Evolutionary conservation across 2,329 filamentous ascomycete genomes (phyloP).

Genomic region (Penicillium sp.): DNA sequence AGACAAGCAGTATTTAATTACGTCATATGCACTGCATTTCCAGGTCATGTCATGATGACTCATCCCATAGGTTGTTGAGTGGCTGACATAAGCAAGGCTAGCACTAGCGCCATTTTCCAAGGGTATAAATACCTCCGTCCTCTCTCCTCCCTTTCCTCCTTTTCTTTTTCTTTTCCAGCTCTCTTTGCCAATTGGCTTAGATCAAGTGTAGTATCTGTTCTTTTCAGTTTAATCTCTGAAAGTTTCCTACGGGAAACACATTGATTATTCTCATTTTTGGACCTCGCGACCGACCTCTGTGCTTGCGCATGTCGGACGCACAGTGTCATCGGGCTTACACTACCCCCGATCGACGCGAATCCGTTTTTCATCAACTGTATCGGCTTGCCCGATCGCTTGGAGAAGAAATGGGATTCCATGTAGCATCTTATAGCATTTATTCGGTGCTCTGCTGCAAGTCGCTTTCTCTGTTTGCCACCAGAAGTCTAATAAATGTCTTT

Average conservation of each 20-base stretch:
- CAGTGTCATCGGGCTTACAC: conserved; percentile 76
- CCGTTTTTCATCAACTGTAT: conserved; percentile 56
- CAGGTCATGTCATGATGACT: background rate
- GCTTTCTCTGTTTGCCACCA: background rate
- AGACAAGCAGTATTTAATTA: too few relatives aligned
- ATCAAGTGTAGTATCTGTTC: conserved; percentile 98
- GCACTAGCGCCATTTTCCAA: background rate
- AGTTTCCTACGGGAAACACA: conserved; percentile 69
- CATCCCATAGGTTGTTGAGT: background rate
- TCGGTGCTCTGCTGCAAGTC: too few relatives aligned
- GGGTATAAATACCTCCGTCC: conserved; percentile 32
- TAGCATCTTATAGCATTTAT: too few relatives aligned
- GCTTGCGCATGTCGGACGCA: conserved; percentile 68
- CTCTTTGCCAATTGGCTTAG: conserved; percentile 66
- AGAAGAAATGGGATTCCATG: conserved; percentile 53
- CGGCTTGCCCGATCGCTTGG: conserved; percentile 56
- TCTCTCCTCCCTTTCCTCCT: conserved; percentile 34
- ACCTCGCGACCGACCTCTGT: conserved; percentile 59
- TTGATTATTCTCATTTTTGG: conserved; percentile 84
- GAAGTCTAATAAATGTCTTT: background rate
- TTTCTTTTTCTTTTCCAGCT: conserved; percentile 50
- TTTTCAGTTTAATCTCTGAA: conserved; percentile 97
- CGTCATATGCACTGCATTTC: too few relatives aligned
- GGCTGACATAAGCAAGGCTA: background rate
- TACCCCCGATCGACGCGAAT: conserved; percentile 70